Evolutionary conservation across 495 filamentous ascomycete species (phyloP), one percentile per base, ranked within the genome.

Genomic region (Aspergillus leporis): DNA sequence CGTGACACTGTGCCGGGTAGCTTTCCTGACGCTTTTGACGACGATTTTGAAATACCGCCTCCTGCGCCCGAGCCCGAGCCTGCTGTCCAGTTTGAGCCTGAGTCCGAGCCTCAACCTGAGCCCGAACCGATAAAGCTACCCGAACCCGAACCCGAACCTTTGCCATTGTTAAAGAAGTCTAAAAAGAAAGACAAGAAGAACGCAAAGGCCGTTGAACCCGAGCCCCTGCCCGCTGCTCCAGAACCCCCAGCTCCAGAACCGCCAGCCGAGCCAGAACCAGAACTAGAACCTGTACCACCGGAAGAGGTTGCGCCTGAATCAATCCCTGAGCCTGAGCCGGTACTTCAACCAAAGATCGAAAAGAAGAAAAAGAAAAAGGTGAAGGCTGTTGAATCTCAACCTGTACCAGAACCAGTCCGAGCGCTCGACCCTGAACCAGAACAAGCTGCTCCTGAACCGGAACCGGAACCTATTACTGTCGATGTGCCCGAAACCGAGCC

Each of bases 1-100:
- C 67, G 70, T 21, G 76, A 79, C 21, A 64, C 67, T 2, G 72
- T 78, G 13, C 76, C 76, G 8, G 76, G 76, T 19, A 74, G 76
- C 54, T 79, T 79, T 46, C 76, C 73, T 22, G 68, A 65, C 50
- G 62, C 60, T 10, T 66, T 68, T 60, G 68, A 70, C 21, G 62
- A 65, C 52, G 60, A 63, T 9, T 49, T 52, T 25, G 68, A 70
- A 22, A 55, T 52, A n/a, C 59, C 61, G 5, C 41, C 55, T 3
- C 53, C 53, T 41, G 56, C 38, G 14, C 60, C 55, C 4, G 55
- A 61, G 19, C 58, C 45, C n/a, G 51, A 54, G 22, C 49, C 56
- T 13, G 55, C 22, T 5, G 25, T 48, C 41, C 30, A 25, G 32
- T n/a, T n/a, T 23, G 43, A 56, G 30, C 54, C 54, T n/a, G 25